Evolutionary conservation across 2,329 filamentous ascomycete genomes (phyloP), one percentile per base, ranked within the genome.

Genomic region (Samsoniella hepiali): DNA sequence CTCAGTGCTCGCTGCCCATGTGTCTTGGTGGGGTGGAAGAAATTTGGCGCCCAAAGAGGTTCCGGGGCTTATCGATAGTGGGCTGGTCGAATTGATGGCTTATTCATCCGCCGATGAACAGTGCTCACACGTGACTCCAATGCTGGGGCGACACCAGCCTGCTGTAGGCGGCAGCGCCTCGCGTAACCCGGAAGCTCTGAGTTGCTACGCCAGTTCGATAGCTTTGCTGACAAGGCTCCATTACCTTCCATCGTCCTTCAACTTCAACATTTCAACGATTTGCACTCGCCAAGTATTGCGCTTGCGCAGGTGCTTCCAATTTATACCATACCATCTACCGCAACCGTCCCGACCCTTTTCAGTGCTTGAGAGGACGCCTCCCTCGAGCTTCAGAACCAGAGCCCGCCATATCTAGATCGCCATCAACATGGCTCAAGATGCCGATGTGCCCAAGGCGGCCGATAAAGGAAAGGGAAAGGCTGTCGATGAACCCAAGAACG

Each of bases 381-480:
- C 49, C 55, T 59, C 47, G 31, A 55, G 42, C 54, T 44, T 58
- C 53, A 53, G 27, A 27, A 51, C 54, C 31, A 51, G 31, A 58
- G 60, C 63, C 67, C 58, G 62, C 66, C 68, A 67, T 68, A 68
- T 65, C 66, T 65, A 59, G 47, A 53, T 71, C 71, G 69, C 73
- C 74, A 71, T 75, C 77, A 83, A 78, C 79, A 97, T 98, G 95
- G 93, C 93, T 81, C 91, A 96, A 84, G 92, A 96, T 79, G 91
- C 89, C 81, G 91, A 96, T 80, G 85, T 89, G 83, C 84, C 90
- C 77, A 91, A 90, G 79, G 82, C 89, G 76, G 85, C 88, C 76
- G 92, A 97, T 79, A 98, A 98, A 85, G 93, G 93, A 79, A 99
- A 99, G 84, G 94, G 88, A 75, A 99, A 98, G 83, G 92, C 89